phyloP scores from a whole-genome alignment of 176 grass and related monocot species.

The Juncus effusus region DNA sequence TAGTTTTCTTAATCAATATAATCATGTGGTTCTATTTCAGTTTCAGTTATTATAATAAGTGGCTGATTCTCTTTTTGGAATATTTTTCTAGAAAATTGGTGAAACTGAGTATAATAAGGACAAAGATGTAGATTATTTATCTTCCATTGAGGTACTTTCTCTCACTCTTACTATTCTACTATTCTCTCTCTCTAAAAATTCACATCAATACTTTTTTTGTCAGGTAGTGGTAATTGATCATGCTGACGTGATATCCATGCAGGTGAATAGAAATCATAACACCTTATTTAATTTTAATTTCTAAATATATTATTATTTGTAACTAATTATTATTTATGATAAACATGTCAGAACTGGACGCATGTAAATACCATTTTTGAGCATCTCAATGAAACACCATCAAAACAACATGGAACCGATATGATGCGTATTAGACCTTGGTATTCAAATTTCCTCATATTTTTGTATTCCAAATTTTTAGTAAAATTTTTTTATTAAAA shows the following conservation, averaged over 20 bases:
- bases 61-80: too few relatives aligned
- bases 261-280: conserved; percentile 42
- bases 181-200: conserved; percentile 21
- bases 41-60: not conserved
- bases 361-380: conserved; percentile 80
- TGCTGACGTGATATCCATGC: conserved; percentile 87
- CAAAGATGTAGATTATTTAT: conserved; percentile 86
- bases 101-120: conserved; percentile 67
- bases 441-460: conserved; percentile 38
- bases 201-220: conserved; percentile 25
- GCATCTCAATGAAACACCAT: conserved; percentile 73
- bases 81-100: conserved; percentile 66
- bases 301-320: conserved; percentile 9
- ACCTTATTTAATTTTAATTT: conserved; percentile 23
- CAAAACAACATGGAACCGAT: conserved; percentile 83
- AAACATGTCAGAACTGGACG: conserved; percentile 63
- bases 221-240: conserved; percentile 87
- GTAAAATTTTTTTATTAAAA: not conserved
- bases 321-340: conserved; percentile 28
- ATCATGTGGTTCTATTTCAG: not conserved
- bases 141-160: conserved; percentile 78
- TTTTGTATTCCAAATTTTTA: not conserved
- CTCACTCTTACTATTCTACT: conserved; percentile 7
- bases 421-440: conserved; percentile 95
- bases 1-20: not conserved